Base-by-base conservation (phyloP, 805 yeast genomes). In the Teunomyces stri region DNA sequence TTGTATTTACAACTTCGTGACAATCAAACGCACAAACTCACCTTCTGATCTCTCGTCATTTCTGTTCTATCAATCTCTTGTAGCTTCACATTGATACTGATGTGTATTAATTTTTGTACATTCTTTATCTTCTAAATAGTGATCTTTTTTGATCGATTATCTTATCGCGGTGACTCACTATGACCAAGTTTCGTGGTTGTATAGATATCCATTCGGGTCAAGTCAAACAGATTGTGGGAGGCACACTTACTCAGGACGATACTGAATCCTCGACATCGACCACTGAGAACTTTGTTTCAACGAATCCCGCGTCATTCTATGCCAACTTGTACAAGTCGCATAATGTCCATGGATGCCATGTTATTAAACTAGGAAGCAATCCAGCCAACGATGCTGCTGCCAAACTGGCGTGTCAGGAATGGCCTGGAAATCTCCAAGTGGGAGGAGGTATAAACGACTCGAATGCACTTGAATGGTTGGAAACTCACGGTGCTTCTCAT, bases 181-280 rank as follows among this genome's bases (percentile, higher is more conserved):
- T 91, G 97, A 91, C 97, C 0, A 76, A 77, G 44, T 94, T 89
- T 68, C 80, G 91, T 58, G 98, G 97, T 0, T 94, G 99, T 61
- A 92, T 94, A 33, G 99, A 94, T 62, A 83, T 94, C 49, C 99
- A 94, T 65, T 79, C 86, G 6, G 99, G 99, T 1, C 85, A 88
- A 55, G 99, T 94, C 51, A 94, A 94, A 60, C 99, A 94, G 64
- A 94, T 94, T 45, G 97, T 94, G 1, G 99, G 99, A 5, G 96
- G 97, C 0, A 87, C 97, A 0, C 72, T 94, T 16, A 74, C 77
- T 0, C 69, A 71, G 9, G 85, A 83, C 49, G 84, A 81, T 52
- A 53, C 54, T 15, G 66, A 65, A n/a, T 59, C 65, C 6, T 65
- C 66, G 7, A 35, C 50, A 7, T 44, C 56, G 12, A 60, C 69